Evolutionary conservation across 345 rosid species (phyloP).

Genomic region (Aegle marmelos): DNA sequence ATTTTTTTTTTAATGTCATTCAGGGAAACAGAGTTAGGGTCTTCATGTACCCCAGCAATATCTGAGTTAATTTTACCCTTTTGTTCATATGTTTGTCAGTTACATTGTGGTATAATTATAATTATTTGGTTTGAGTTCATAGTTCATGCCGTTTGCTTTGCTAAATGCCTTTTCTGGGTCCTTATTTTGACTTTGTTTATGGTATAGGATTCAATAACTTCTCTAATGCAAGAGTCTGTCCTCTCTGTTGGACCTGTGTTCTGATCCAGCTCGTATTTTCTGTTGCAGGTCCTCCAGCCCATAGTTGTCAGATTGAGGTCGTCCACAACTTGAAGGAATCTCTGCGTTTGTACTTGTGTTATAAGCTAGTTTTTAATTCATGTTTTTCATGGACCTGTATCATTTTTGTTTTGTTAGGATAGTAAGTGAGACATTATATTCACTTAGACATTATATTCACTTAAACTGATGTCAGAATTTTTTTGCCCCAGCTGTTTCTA

Average conservation of each 20-base stretch:
- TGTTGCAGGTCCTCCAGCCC: background rate
- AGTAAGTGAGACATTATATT: background rate
- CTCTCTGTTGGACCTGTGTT: background rate
- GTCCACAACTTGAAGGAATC: background rate
- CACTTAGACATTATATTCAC: background rate
- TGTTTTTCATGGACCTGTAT: background rate
- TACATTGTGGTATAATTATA: background rate
- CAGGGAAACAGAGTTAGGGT: conserved; percentile 87
- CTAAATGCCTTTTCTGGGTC: too few species aligned
- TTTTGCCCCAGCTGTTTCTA: background rate
- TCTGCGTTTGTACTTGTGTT: background rate
- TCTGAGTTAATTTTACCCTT: conserved; percentile 47
- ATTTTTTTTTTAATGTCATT: background rate
- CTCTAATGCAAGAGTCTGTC: background rate
- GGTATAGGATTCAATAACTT: too few species aligned
- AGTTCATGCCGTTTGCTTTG: background rate
- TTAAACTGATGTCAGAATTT: background rate
- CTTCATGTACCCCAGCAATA: conserved; percentile 93
- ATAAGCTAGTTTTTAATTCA: background rate
- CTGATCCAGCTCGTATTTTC: background rate
- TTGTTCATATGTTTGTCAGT: background rate
- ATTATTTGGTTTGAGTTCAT: background rate
- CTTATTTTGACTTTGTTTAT: too few species aligned
- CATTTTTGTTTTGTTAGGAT: conserved; percentile 5
- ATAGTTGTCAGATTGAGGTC: conserved; percentile 4